Base-by-base conservation (phyloP, 2,329 filamentous ascomycete species). In the Pseudogymnoascus sp. region DNA sequence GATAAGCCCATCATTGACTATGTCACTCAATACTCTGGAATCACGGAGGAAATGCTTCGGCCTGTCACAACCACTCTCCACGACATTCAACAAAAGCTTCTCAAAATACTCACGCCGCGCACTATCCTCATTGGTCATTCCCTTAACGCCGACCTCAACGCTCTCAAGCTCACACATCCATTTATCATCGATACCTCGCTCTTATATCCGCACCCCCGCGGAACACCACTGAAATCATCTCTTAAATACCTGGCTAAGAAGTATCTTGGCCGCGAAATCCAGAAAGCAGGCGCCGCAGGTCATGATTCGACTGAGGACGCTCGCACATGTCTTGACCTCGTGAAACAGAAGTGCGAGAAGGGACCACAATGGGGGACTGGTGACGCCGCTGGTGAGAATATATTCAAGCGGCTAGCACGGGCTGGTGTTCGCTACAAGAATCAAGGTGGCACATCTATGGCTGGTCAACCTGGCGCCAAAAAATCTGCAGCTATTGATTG, bases 301-400 rank as follows among this genome's bases (percentile, higher is more conserved):
- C 94, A 99, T 72, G 88, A 97, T 79, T 94, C 90, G 63, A 82
- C 96, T 65, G 94, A 99, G 74, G 94, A 99, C 73, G 92, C 94
- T 12, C 87, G 83, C 66, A 92, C 94, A 2, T 95, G 92, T 66
- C 85, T 99, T 12, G 92, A 97, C 69, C 86, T 99, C 1, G 86
- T 97, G 58, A 96, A 94, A 74, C 87, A 93, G 71, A 99, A 99
- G 74, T 97, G 93, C 73, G 92, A 97, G 73, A 94, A 90, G 75
- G 94, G 94, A 40, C 89, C 89, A 66, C 76, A 80, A 25, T 99
- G 92, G 90, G 94, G 91, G 36, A 88, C 87, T 0, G 85, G 85
- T 59, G 91, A 96, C 45, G 82, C 86, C 1, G 87, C 86, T 52
- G 87, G 86, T 40, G 94, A 99, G 76, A 93, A 91, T 67, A 85